Conservation (phyloP, 176 grass and related monocot species). For the Lolium rigidum region DNA sequence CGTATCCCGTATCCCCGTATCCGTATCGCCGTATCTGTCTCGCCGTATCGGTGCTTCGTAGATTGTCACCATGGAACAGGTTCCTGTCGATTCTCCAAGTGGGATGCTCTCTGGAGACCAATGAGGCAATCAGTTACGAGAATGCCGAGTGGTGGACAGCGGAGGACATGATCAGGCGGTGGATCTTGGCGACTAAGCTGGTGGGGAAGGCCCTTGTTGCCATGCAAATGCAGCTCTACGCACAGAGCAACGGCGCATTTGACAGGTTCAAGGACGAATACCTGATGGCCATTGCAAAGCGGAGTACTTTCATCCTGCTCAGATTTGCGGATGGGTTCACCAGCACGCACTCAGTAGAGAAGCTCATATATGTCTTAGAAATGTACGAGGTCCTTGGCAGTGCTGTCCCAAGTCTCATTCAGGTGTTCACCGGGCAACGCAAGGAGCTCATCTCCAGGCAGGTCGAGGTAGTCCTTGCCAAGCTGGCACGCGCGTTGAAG, state of each 20-base stretch:
- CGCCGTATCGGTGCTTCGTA: no score
- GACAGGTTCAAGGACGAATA: conserved; percentile 44
- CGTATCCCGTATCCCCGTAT: no score
- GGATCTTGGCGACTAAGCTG: conserved; percentile 41
- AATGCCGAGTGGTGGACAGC: conserved; percentile 40
- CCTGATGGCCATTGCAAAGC: conserved; percentile 32
- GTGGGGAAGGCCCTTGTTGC: conserved; percentile 16
- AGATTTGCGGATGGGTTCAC: conserved; percentile 38
- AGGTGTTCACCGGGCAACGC: not conserved
- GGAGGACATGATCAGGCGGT: conserved; percentile 42
- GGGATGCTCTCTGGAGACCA: not conserved
- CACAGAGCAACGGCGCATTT: conserved; percentile 28
- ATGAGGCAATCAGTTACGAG: conserved; percentile 18
- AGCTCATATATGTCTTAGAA: conserved; percentile 35
- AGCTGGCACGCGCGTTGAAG: conserved; percentile 14
- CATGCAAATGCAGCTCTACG: conserved; percentile 44
- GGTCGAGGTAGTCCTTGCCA: conserved; percentile 18
- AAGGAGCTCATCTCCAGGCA: conserved; percentile 21
- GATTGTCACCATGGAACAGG: not conserved
- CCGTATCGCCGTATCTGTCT: no score
- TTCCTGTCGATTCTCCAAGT: conserved; percentile 34
- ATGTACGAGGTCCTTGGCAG: conserved; percentile 24
- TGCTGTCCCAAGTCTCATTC: not conserved
- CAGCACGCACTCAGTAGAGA: not conserved
- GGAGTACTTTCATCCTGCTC: conserved; percentile 23